phyloP scores from a whole-genome alignment of 208 protist genomes.

The Porcisia hertigi region DNA sequence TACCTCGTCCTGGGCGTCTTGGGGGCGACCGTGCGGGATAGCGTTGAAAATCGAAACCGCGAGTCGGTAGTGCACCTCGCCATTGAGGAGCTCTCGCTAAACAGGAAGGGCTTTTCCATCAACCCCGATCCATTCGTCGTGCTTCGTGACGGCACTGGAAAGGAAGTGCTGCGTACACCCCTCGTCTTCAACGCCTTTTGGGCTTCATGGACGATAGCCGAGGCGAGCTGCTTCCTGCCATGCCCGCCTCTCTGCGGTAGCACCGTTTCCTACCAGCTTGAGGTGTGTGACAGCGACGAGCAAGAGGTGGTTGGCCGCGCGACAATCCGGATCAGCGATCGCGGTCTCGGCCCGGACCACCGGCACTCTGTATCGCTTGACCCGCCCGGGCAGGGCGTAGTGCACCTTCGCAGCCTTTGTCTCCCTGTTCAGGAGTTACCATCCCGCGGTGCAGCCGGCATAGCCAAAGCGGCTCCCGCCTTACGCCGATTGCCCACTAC shows the following conservation, averaged over 20 bases:
- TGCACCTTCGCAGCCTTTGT: slow-evolving; percentile 34
- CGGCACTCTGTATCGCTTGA: slow-evolving; percentile 52
- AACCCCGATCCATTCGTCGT: slow-evolving; percentile 82
- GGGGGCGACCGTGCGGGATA: slow-evolving; percentile 32
- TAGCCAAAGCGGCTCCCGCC: background rate
- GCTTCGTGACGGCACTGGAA: slow-evolving; percentile 47
- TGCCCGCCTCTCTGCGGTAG: slow-evolving; percentile 65
- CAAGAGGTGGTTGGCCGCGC: slow-evolving; percentile 49
- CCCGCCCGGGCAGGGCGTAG: slow-evolving; percentile 36
- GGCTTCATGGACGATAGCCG: slow-evolving; percentile 49
- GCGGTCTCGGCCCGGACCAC: slow-evolving; percentile 45
- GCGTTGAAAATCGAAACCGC: slow-evolving; percentile 31
- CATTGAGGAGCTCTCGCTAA: slow-evolving; percentile 52
- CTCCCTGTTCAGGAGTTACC: slow-evolving; percentile 26
- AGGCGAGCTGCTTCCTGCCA: slow-evolving; percentile 75
- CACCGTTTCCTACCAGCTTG: slow-evolving; percentile 53
- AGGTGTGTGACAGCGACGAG: slow-evolving; percentile 84
- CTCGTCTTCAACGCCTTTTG: slow-evolving; percentile 51
- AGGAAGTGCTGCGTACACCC: slow-evolving; percentile 62
- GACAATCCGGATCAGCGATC: slow-evolving; percentile 42
- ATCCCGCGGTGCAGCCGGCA: background rate
- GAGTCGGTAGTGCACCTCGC: slow-evolving; percentile 59
- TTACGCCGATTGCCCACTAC: background rate
- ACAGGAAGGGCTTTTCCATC: slow-evolving; percentile 38
- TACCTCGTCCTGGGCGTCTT: slow-evolving; percentile 64